Conservation (phyloP, 805 yeast species). For the Suhomyces xylopsoci region DNA sequence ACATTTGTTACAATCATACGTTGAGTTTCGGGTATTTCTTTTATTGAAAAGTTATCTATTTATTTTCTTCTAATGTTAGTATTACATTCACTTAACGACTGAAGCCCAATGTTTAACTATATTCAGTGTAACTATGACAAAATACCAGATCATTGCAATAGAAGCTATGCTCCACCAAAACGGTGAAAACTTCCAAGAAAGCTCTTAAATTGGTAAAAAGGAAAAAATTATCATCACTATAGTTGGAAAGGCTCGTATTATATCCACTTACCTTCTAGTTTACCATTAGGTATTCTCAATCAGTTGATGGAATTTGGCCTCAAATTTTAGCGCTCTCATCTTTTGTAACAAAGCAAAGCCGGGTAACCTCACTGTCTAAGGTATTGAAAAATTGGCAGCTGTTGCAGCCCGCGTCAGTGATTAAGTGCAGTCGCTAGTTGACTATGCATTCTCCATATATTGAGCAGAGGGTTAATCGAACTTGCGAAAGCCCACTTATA, state of each 20-base stretch:
- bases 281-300: background rate
- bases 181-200: conserved; percentile 38
- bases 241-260: background rate
- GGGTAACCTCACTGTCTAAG: background rate
- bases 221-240: conserved; percentile 34
- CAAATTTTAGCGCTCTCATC: background rate
- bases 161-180: conserved; percentile 49
- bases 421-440: background rate
- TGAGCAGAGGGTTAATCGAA: background rate
- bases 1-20: background rate
- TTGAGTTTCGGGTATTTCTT: background rate
- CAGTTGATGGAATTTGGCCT: background rate
- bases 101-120: background rate
- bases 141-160: conserved; percentile 61
- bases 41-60: background rate
- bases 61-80: background rate
- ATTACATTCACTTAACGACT: background rate
- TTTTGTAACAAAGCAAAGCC: background rate
- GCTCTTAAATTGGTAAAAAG: conserved; percentile 40
- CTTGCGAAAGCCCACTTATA: background rate
- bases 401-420: background rate
- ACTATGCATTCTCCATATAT: background rate
- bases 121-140: conserved; percentile 90
- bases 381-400: background rate
- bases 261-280: background rate